Evolutionary conservation across 805 yeast genomes (phyloP), one percentile per base, ranked within the genome.

Genomic region (Clavispora fructus): DNA sequence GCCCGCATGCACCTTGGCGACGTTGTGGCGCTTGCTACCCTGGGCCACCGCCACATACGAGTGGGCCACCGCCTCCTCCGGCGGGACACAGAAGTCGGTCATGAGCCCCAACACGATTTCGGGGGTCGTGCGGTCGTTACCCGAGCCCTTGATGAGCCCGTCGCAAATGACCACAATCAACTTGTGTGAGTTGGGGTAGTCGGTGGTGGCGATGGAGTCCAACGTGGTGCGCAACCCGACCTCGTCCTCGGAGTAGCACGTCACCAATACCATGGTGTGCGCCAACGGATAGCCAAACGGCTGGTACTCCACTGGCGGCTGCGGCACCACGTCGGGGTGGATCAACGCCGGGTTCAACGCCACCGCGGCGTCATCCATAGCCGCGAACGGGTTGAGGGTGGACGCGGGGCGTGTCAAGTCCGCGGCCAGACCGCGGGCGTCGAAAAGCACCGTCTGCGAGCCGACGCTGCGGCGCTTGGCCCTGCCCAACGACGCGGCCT

Each of bases 1-100:
- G 0, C 99, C 99, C 11, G 96, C 83, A 60, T 89, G 92, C 2
- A 92, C 90, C 66, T 91, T 92, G 27, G 99, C 97, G 96, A 91
- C 90, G 63, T 94, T 94, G 62, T 94, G 99, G 63, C 99, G 84
- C 69, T 89, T 94, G 4, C 87, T 58, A 56, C 99, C 99, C 56
- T 86, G 86, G 3, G 96, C 96, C 35, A 94, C 97, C 7, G 98
- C 95, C 32, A 94, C 96, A 63, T 94, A 92, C 0, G 97, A 90
- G 59, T 82, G 75, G 0, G 97, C 79, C 60, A 79, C 67, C 6
- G 89, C 97, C 13, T 87, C 82, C 16, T 88, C 95, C 9, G 74
- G 77, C 0, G 88, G 86, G 31, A 77, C 72, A 7, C 79, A 75
- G 56, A 90, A 69, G 50, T 71, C 77, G 10, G 83, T 79, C 94